Conservation (phyloP, 768 basidiomycete genomes). For the Suillus luteus region DNA sequence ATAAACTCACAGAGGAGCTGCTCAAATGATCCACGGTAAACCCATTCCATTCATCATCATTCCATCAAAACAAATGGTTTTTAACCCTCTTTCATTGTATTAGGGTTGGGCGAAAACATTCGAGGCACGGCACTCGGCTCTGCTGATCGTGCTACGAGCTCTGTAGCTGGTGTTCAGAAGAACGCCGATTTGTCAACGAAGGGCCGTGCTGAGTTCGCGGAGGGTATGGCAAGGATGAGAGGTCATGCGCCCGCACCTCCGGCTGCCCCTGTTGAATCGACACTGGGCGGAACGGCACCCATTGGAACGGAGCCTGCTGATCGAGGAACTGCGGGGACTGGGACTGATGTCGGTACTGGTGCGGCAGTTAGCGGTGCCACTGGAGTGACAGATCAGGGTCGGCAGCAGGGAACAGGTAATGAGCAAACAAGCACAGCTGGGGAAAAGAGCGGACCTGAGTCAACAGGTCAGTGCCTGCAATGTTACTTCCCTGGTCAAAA, state of each 20-base stretch:
- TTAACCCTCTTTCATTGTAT: conserved; percentile 9
- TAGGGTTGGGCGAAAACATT: conserved; percentile 47
- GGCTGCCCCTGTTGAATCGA: background rate
- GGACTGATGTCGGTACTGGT: background rate
- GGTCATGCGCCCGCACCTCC: conserved; percentile 10
- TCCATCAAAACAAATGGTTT: background rate
- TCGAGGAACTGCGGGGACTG: background rate
- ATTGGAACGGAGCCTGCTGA: background rate
- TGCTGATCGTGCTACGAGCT: conserved; percentile 36
- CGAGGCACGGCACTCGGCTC: conserved; percentile 45
- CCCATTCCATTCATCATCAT: background rate
- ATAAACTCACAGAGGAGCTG: conserved; percentile 34
- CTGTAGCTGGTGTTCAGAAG: conserved; percentile 26
- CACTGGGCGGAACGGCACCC: background rate
- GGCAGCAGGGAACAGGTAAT: background rate
- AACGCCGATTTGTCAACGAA: conserved; percentile 39
- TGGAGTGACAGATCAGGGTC: background rate
- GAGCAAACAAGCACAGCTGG: background rate
- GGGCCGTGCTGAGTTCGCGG: conserved; percentile 43
- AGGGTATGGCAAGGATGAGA: conserved; percentile 38
- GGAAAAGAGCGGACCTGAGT: background rate
- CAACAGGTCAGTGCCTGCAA: background rate
- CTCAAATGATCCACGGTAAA: conserved; percentile 39
- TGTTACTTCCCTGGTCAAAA: no score
- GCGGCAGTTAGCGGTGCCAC: background rate